These are phyloP conservation scores for Raphidocelis subcapitata DNA, from an alignment of 139 green algal species.

Conservation along the genomic window DNA sequence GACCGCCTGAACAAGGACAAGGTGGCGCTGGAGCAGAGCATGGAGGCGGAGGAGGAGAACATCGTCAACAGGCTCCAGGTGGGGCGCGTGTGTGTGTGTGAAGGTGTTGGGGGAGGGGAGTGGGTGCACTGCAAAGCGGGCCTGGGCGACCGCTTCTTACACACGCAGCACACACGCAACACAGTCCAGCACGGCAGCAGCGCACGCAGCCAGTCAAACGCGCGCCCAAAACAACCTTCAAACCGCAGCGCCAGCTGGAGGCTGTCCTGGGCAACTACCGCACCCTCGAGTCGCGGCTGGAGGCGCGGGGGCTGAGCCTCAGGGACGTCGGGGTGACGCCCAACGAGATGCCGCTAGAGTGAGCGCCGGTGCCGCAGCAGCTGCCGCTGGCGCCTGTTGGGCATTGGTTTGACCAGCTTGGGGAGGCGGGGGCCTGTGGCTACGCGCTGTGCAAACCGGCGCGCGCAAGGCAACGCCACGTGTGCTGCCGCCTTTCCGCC, in stretches of 20 bases:
- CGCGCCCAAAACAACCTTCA: constrained; percentile 65
- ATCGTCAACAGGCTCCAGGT: constrained; percentile 67
- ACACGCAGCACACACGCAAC: too few relatives aligned
- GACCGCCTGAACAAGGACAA: constrained; percentile 62
- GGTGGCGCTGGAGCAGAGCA: constrained; percentile 36
- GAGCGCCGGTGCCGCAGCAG: neutral
- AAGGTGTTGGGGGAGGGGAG: too few relatives aligned
- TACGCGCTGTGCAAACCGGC: neutral
- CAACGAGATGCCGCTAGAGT: constrained; percentile 32
- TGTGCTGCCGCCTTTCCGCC: neutral
- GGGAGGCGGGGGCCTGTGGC: neutral
- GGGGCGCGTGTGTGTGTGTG: too few relatives aligned
- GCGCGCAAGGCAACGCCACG: neutral
- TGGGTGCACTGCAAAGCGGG: too few relatives aligned
- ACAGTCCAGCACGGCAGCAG: too few relatives aligned
- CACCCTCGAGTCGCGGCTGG: constrained; percentile 48
- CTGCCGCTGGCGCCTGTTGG: neutral
- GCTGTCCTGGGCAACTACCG: constrained; percentile 47
- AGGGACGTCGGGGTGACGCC: constrained; percentile 27
- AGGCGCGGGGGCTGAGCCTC: constrained; percentile 37
- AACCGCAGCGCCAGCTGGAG: constrained; percentile 75
- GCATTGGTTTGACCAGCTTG: neutral
- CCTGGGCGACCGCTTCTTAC: too few relatives aligned
- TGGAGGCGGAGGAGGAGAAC: constrained; percentile 65
- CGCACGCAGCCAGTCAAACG: too few relatives aligned